phyloP scores from a whole-genome alignment of 208 protist species.

The Trypanosoma brucei region DNA sequence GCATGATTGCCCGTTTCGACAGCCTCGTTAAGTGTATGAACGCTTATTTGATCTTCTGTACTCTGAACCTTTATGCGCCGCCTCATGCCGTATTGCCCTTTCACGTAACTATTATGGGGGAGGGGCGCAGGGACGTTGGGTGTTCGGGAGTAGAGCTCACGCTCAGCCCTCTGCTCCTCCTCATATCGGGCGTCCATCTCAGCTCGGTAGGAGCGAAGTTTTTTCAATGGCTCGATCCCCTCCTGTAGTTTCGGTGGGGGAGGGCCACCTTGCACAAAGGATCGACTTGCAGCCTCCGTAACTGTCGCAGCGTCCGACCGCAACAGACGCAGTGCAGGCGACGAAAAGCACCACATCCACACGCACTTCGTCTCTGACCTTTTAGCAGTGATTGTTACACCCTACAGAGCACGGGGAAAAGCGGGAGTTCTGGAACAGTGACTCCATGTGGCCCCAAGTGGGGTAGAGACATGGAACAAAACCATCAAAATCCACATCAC shows the following conservation, averaged over 20 bases:
- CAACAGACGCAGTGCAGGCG: background rate
- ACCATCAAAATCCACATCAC: too few relatives aligned
- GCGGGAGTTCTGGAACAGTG: too few relatives aligned
- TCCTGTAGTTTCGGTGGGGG: conserved; percentile 33
- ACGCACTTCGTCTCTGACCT: background rate
- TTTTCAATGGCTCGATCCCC: conserved; percentile 23
- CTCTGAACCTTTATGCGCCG: conserved; percentile 44
- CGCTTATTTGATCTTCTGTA: conserved; percentile 27
- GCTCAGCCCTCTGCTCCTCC: conserved; percentile 25
- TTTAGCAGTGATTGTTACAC: too few relatives aligned
- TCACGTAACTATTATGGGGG: conserved; percentile 60
- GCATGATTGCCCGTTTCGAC: conserved; percentile 58
- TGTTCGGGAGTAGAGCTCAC: conserved; percentile 47
- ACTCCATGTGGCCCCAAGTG: too few relatives aligned
- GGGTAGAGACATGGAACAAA: too few relatives aligned
- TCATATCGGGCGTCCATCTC: conserved; percentile 41
- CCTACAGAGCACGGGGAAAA: too few relatives aligned
- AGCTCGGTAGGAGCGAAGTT: conserved; percentile 21
- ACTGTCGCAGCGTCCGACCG: background rate
- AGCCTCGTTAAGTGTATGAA: conserved; percentile 28
- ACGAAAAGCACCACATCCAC: conserved; percentile 4
- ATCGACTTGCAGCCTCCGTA: conserved; percentile 11
- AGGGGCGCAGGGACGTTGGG: conserved; percentile 64
- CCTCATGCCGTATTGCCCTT: conserved; percentile 80
- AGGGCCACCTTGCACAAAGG: conserved; percentile 65